Base-by-base conservation (phyloP, 192 early-diverging fungal species). In the Gigaspora rosea region DNA sequence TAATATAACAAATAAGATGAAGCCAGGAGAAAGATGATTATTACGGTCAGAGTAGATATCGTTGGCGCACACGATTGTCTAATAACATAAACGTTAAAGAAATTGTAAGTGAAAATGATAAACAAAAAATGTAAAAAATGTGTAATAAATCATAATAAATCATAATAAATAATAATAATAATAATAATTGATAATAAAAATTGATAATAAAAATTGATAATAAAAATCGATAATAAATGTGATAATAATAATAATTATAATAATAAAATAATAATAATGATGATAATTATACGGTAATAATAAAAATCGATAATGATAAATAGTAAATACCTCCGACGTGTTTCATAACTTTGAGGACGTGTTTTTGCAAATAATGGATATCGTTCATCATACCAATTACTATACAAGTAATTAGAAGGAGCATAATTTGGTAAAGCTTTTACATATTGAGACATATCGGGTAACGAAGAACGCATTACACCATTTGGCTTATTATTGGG, bases 1-100 rank as follows among this genome's bases (percentile, higher is more conserved):
- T 84, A 83, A 71, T 84, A 84, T 75, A 86, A 72, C 47, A 81
- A 73, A 22, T 71, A 69, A 22, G 51, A 68, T 58, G 57, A 76
- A 15, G 75, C 78, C 4, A 80, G 16, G 27, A 80, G 41, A 32
- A 80, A 65, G 15, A 75, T 7, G 41, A 65, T 36, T 18, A 74
- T 27, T 32, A 46, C 35, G 8, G 59, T 74, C 20, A 79, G 61
- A 35, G 78, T 51, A 22, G 48, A 71, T 11, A 33, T 54, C 27
- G 69, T 54, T 8, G 69, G 20, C 9, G 22, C 10, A 35, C 50
- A 71, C 22, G 46, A 71, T 27, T 41, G 46, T 18, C 69, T 71
- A 71, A 54, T 32, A 5, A 41, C 2, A 41, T 41, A 41, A 41
- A 41, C 2, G 36, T 41, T 41, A 41, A 41, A 3, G 36, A 41